Evolutionary conservation across 2,329 filamentous ascomycete species (phyloP).

Genomic region (Ophiostoma fasciatum): DNA sequence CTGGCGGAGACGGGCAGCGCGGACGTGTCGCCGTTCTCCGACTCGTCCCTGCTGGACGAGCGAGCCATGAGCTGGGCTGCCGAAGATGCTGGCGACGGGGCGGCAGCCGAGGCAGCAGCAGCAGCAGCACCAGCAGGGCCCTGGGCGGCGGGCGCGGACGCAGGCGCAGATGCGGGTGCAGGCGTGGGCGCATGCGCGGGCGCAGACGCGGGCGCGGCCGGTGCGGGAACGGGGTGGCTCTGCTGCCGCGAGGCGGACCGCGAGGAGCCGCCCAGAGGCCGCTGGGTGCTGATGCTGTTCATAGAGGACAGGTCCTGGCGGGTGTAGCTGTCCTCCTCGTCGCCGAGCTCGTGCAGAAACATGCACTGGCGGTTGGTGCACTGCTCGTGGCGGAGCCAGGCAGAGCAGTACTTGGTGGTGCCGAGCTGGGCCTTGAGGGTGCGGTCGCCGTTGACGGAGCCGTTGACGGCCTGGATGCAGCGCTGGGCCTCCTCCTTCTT

Average conservation of each 20-base stretch:
- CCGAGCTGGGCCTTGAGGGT: slow-evolving; percentile 65
- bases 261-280: slow-evolving; percentile 43
- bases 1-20: slow-evolving; percentile 88
- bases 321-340: slow-evolving; percentile 93
- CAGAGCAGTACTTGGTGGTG: slow-evolving; percentile 97
- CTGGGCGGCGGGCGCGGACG: no score
- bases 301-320: slow-evolving; percentile 88
- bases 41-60: slow-evolving; percentile 64
- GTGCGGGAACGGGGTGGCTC: slow-evolving; percentile 22
- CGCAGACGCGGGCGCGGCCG: slow-evolving; percentile 14
- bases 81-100: slow-evolving; percentile 9
- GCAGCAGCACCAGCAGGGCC: background rate
- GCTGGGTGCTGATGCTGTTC: slow-evolving; percentile 74
- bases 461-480: slow-evolving; percentile 86
- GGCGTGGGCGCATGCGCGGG: no score
- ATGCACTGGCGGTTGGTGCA: slow-evolving; percentile 96
- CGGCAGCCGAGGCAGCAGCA: background rate
- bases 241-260: slow-evolving; percentile 40
- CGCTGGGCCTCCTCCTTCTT: slow-evolving; percentile 76
- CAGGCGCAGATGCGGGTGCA: no score
- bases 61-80: slow-evolving; percentile 52
- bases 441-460: slow-evolving; percentile 79
- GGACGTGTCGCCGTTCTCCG: slow-evolving; percentile 62
- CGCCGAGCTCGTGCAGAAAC: slow-evolving; percentile 95
- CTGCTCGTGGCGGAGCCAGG: slow-evolving; percentile 84